Evolutionary conservation across 352 stramenopile species (phyloP), one percentile per base, ranked within the genome.

Genomic region (Pythium chondricola): DNA sequence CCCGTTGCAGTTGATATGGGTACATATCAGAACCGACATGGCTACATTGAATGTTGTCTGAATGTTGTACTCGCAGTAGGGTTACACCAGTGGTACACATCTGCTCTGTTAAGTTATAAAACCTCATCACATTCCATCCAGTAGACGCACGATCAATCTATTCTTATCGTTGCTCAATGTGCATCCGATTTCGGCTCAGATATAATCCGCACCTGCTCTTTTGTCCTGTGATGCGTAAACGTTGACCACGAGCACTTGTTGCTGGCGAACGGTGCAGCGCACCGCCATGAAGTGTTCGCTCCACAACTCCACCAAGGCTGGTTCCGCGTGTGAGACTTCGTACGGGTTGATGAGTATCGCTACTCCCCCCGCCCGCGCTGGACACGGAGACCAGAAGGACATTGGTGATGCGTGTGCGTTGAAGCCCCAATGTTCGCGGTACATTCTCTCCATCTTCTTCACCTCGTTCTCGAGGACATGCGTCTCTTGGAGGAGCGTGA

Each of bases 401-500:
- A 47, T 6, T 2, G 16, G 2, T 2, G 32, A 13, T 2, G 24
- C 2, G 17, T 47, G 40, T 10, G 7, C 2, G 5, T n/a, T 36
- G 24, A 32, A 47, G 5, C 24, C 40, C 40, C 27, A 47, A n/a
- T 35, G 25, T 2, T 5, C 40, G 2, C 40, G 24, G 4, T 35
- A 47, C 11, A 13, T 8, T 32, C 24, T 2, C 8, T 35, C 13
- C 22, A 47, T 8, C 24, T 47, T 22, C 5, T 2, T 25, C 6
- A 35, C 40, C 20, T 47, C 40, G 3, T 25, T 25, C 4, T 32
- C 22, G 1, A 35, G 10, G 4, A 47, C 40, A 18, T 35, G 40
- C 6, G 40, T 47, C 17, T 47, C 40, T 47, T 47, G 40, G 3
- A 47, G 17, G 3, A 47, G 24, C n/a, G 20, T 47, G 40, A 33